Evolutionary conservation across 305 asterid species (phyloP), one percentile per base, ranked within the genome.

Genomic region (Nicotiana rustica): DNA sequence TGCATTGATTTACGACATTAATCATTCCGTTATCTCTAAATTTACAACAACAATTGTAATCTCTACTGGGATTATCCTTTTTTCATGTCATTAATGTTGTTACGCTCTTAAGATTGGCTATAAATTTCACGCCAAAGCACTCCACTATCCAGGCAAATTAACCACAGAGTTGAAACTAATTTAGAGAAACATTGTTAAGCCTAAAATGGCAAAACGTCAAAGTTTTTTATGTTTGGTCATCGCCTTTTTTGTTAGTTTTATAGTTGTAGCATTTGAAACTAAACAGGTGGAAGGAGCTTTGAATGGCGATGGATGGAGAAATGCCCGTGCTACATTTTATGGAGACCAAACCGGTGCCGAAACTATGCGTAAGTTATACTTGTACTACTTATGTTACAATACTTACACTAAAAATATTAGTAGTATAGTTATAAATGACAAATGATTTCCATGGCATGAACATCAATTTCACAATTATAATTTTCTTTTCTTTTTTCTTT

Each of bases 281-380:
- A 75, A 14, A 52, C 47, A 21, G 41, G 41, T 73, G 1, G 14
- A 49, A 6, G 79, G 29, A 75, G 38, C 31, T 52, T 15, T 75
- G 29, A 9, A 2, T 73, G 3, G 1, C 3, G 12, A 8, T 15
- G 79, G 29, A 67, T 81, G 83, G 83, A 33, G 13, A 9, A 21
- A 49, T 17, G 83, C 57, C 3, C 83, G 44, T 49, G 83, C 78
- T 44, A 81, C 83, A 69, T 81, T 64, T 67, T 81, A 81, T 6
- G 83, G 83, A 10, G 55, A 57, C 41, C 38, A 59, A 1, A 12
- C 21, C 6, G 83, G 78, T 31, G 57, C 29, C 7, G 47, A 15
- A 56, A 25, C 38, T 3, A 47, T 65, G 75, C 1, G 77, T 65
- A 52, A 61, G 60, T 79, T 38, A 78, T 5, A 25, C 19, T 47